Evolutionary conservation across 2,329 filamentous ascomycete species (phyloP).

Genomic region (Gnomoniopsis smithogilvyi): DNA sequence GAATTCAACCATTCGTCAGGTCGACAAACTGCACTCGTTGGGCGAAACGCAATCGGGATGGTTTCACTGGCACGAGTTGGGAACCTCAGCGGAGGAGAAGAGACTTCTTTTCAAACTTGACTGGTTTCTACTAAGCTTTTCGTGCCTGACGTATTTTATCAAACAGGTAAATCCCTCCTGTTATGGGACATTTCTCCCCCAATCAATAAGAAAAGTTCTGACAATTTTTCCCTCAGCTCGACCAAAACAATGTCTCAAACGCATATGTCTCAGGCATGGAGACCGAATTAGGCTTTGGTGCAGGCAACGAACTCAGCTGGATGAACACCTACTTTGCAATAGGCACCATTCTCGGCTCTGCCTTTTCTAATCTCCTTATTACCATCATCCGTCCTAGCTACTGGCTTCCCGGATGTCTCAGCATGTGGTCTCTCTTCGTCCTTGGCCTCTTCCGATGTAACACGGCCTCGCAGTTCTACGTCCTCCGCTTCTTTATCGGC

Average conservation of each 20-base stretch:
- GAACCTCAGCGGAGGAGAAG: slow-evolving; percentile 38
- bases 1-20: background rate
- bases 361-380: slow-evolving; percentile 41
- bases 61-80: slow-evolving; percentile 41
- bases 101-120: slow-evolving; percentile 47
- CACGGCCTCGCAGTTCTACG: slow-evolving; percentile 37
- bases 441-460: slow-evolving; percentile 38
- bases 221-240: slow-evolving; percentile 29
- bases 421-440: slow-evolving; percentile 37
- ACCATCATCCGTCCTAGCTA: slow-evolving; percentile 39
- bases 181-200: too few relatives aligned
- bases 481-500: slow-evolving; percentile 52
- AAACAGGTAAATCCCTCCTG: slow-evolving; percentile 30
- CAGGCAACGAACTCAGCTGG: slow-evolving; percentile 39
- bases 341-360: slow-evolving; percentile 42
- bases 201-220: background rate
- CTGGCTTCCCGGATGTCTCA: slow-evolving; percentile 36
- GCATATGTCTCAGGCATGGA: slow-evolving; percentile 47
- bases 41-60: slow-evolving; percentile 20
- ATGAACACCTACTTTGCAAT: slow-evolving; percentile 45
- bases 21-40: background rate
- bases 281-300: slow-evolving; percentile 41
- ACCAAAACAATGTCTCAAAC: slow-evolving; percentile 44
- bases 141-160: slow-evolving; percentile 44
- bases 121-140: slow-evolving; percentile 39